Base-by-base conservation (phyloP, 768 basidiomycete species). In the Amanita brunnescens region DNA sequence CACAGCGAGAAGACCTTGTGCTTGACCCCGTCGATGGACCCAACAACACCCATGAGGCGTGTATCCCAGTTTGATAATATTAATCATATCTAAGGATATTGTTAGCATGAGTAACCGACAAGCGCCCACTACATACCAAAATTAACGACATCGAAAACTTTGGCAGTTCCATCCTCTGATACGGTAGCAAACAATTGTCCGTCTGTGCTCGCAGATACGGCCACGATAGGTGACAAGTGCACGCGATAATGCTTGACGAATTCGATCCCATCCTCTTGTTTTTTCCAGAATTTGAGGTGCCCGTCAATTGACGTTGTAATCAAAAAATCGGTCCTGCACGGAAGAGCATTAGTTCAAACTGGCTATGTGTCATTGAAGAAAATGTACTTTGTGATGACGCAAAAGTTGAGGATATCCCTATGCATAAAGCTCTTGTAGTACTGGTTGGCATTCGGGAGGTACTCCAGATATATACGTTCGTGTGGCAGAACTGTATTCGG, bases 401-500 rank as follows among this genome's bases (percentile, higher is more conserved):
- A 83, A 58, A 89, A 94, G 62, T 92, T 95, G 55, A 98, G 75
- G 32, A 82, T 79, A 56, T 98, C 95, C 45, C 93, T 74, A 66
- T 99, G 96, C 96, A 99, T 97, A 70, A 97, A 97, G 54, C 89
- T 93, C 71, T 94, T 93, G 72, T 83, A 86, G 70, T 99, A 99
- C 58, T 96, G 83, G 67, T 97, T 91, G 48, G 91, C 79, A 58
- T 81, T 81, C 1, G 96, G 96, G 16, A 99, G 71, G 68, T 95
- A 91, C 34, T 92, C 91, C 40, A 99, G 76, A 70, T 89, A 98
- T 14, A 97, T 73, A 58, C 82, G 78, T 73, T 98, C 96, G 65
- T 97, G 93, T 0, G 88, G 92, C 6, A 98, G 78, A 38, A 95
- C 93, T 97, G 54, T 10, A 57, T 32, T 42, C n/a, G 53, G 47